Percentiles rank a stretch among this genome's conserved stretches.
These are phyloP conservation scores for Colletotrichum kahawae DNA, from an alignment of 2,329 filamentous ascomycete species.

Conservation along the genomic window DNA sequence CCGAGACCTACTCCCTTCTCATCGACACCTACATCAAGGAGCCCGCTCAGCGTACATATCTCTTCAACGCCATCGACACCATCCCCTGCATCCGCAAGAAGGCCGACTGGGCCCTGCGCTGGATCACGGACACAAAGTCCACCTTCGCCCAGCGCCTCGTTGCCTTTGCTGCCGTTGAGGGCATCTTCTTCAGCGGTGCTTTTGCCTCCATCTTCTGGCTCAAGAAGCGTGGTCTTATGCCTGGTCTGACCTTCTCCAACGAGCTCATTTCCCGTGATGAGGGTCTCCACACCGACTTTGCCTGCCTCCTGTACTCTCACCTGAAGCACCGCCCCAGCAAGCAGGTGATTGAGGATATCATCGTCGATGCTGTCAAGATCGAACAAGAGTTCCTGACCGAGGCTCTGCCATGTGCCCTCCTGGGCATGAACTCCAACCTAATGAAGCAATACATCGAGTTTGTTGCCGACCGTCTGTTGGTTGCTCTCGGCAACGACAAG, in stretches of 20 bases:
- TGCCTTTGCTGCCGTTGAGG: constrained; percentile 96
- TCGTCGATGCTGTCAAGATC: constrained; percentile 90
- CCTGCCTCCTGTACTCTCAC: constrained; percentile 97
- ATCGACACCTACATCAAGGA: constrained; percentile 99
- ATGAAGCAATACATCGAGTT: constrained; percentile 99
- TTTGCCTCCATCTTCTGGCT: constrained; percentile 99
- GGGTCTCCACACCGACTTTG: constrained; percentile 99
- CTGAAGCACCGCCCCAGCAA: constrained; percentile 89
- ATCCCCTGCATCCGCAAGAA: constrained; percentile 99
- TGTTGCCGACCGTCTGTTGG: constrained; percentile 91
- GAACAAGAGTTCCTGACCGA: constrained; percentile 99
- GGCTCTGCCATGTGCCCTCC: constrained; percentile 87
- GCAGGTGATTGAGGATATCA: constrained; percentile 83
- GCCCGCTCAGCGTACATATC: constrained; percentile 87
- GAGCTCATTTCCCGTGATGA: constrained; percentile 99
- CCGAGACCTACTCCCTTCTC: constrained; percentile 97
- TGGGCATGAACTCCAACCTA: constrained; percentile 95
- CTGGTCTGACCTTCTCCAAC: constrained; percentile 98
- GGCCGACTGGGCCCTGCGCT: constrained; percentile 95
- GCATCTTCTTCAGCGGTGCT: constrained; percentile 99
- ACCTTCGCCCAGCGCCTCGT: constrained; percentile 95
- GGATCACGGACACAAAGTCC: constrained; percentile 93
- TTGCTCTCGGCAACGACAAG: constrained; percentile 94
- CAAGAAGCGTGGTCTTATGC: constrained; percentile 99
- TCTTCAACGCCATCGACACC: constrained; percentile 99